These are phyloP conservation scores for Kurtzmaniella quercitrusa DNA, from an alignment of 1,139 yeast genomes.

Conservation along the genomic window DNA sequence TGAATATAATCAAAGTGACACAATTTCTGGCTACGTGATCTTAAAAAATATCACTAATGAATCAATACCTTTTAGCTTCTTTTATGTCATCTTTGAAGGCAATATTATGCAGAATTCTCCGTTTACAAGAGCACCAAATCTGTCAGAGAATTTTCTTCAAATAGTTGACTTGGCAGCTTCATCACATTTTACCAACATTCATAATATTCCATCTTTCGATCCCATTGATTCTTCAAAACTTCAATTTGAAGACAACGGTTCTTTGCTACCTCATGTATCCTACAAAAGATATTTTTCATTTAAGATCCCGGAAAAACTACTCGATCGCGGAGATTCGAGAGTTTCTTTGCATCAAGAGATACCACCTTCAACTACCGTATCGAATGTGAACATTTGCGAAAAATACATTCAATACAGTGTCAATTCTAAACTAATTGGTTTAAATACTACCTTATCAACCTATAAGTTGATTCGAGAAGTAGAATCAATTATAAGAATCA, in stretches of 20 bases:
- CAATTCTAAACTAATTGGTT: conserved; percentile 5
- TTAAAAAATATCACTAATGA: conserved; percentile 38
- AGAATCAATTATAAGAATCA: conserved; percentile 1
- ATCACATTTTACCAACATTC: conserved; percentile 27
- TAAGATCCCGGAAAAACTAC: conserved; percentile 32
- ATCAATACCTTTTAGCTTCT: conserved; percentile 50
- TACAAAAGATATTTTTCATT: conserved; percentile 42
- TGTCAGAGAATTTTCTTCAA: conserved; percentile 27
- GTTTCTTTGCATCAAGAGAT: background rate
- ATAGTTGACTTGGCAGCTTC: conserved; percentile 43
- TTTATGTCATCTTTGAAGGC: conserved; percentile 58
- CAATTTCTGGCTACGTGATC: conserved; percentile 47
- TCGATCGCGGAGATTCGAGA: conserved; percentile 17
- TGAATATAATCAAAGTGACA: conserved; percentile 55
- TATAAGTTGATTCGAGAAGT: conserved; percentile 4
- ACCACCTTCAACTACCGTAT: background rate
- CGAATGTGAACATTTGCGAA: background rate
- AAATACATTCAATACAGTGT: conserved; percentile 3
- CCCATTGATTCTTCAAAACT: conserved; percentile 26
- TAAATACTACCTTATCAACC: background rate
- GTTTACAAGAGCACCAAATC: conserved; percentile 9
- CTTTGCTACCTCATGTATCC: conserved; percentile 19
- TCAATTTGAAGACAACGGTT: conserved; percentile 14
- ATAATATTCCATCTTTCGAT: conserved; percentile 16
- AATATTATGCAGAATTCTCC: conserved; percentile 17